phyloP scores from a whole-genome alignment of 202 grass and related monocot species.

The Digitaria exilis region DNA sequence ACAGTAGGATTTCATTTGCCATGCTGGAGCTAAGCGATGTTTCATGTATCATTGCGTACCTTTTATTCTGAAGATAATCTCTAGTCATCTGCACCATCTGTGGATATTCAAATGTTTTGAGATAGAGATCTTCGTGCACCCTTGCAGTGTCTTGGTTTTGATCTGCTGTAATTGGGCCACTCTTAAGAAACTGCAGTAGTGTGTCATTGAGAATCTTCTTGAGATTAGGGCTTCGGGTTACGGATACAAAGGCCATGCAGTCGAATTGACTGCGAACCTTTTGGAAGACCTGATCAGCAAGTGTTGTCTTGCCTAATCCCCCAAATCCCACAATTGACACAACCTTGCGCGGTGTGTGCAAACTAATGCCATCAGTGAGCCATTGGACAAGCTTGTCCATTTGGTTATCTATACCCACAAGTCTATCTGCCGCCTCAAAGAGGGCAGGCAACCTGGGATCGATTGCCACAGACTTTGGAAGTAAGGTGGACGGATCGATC shows the following conservation, averaged over 20 bases:
- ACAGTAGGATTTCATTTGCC: too few species aligned
- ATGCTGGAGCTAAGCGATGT: too few species aligned
- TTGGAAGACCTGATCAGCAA: constrained; percentile 36
- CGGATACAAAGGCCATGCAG: constrained; percentile 14
- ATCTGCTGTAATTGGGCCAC: not conserved
- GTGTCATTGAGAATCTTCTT: not conserved
- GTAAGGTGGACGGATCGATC: not conserved
- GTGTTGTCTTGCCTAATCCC: constrained; percentile 45
- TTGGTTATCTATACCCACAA: constrained; percentile 37
- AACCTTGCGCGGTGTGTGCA: not conserved
- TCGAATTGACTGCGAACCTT: constrained; percentile 29
- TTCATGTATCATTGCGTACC: constrained; percentile 7
- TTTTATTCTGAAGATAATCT: constrained; percentile 22
- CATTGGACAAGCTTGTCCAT: constrained; percentile 3
- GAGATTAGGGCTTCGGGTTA: constrained; percentile 19
- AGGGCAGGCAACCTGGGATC: constrained; percentile 39
- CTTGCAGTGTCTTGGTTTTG: constrained; percentile 1
- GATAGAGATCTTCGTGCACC: not conserved
- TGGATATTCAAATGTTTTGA: not conserved
- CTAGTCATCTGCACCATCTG: constrained; percentile 6
- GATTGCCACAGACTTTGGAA: not conserved
- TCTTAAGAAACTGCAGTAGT: constrained; percentile 2
- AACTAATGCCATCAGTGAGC: not conserved
- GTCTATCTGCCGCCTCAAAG: constrained; percentile 23
- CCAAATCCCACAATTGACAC: constrained; percentile 41